Conservation (phyloP, 1,284 basidiomycete species). For the Rhizopogon parksii region DNA sequence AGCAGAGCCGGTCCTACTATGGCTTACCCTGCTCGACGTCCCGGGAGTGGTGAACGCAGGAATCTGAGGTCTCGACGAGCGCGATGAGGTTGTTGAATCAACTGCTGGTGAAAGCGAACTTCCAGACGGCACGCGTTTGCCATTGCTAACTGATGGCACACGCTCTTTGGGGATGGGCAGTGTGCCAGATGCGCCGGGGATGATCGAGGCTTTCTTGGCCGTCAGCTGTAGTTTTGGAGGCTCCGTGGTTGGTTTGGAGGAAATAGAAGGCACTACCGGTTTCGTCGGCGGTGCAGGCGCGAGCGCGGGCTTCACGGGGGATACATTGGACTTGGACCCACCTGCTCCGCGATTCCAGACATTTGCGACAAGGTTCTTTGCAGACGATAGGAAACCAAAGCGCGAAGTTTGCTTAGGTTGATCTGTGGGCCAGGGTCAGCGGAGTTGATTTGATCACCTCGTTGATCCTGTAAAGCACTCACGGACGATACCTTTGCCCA, state of each 20-base stretch:
- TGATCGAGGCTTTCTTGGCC: constrained; percentile 16
- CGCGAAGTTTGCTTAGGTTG: constrained; percentile 40
- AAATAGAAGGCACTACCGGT: background rate
- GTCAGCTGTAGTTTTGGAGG: constrained; percentile 7
- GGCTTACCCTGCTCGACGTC: constrained; percentile 7
- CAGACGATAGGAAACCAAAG: constrained; percentile 52
- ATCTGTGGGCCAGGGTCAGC: constrained; percentile 19
- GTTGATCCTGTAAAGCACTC: constrained; percentile 13
- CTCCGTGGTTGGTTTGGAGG: constrained; percentile 6
- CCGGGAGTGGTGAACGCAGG: constrained; percentile 15
- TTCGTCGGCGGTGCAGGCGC: constrained; percentile 4
- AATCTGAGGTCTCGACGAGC: constrained; percentile 17
- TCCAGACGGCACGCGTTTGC: constrained; percentile 15
- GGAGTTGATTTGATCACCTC: background rate
- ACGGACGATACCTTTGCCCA: constrained; percentile 35
- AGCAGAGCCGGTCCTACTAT: constrained; percentile 23
- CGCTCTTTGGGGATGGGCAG: constrained; percentile 7
- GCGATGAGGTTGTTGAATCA: constrained; percentile 12
- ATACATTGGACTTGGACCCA: constrained; percentile 14
- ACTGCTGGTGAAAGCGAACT: constrained; percentile 12
- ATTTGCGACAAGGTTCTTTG: constrained; percentile 49
- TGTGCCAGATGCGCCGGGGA: constrained; percentile 17
- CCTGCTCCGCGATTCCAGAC: constrained; percentile 45
- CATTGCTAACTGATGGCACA: background rate
- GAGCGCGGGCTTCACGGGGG: constrained; percentile 12